Evolutionary conservation across 192 early-diverging fungal genomes (phyloP).

Genomic region (Gamsiella multidivaricata): DNA sequence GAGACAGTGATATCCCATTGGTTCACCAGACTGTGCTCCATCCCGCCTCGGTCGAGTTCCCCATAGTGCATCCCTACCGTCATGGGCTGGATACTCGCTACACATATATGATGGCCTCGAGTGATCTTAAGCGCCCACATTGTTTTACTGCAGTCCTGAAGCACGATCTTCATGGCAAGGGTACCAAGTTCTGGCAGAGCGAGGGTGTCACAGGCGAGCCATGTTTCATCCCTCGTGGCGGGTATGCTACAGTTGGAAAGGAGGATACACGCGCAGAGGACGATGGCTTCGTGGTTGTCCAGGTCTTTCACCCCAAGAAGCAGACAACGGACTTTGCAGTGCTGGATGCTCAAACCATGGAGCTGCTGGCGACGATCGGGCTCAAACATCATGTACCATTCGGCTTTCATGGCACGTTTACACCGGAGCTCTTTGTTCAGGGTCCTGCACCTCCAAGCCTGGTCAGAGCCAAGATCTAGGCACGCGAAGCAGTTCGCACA

Average conservation of each 20-base stretch:
- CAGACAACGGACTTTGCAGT: slow-evolving; percentile 50
- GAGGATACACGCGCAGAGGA: slow-evolving; percentile 22
- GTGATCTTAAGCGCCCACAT: slow-evolving; percentile 51
- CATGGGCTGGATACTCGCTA: slow-evolving; percentile 43
- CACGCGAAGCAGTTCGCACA: no score
- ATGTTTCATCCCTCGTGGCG: slow-evolving; percentile 43
- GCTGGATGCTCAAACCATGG: slow-evolving; percentile 43
- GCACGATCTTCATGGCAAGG: slow-evolving; percentile 34
- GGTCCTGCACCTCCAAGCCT: slow-evolving; percentile 8
- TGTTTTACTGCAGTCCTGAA: slow-evolving; percentile 50
- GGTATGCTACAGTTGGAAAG: slow-evolving; percentile 27
- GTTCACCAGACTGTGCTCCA: slow-evolving; percentile 33
- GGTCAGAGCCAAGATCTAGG: slow-evolving; percentile 34
- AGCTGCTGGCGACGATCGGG: slow-evolving; percentile 41
- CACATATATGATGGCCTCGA: slow-evolving; percentile 53
- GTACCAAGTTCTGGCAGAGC: slow-evolving; percentile 49
- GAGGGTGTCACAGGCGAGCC: slow-evolving; percentile 49
- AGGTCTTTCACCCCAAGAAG: slow-evolving; percentile 44
- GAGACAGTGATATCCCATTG: slow-evolving; percentile 3
- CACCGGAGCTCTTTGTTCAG: slow-evolving; percentile 38
- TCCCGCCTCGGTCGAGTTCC: slow-evolving; percentile 49
- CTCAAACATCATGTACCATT: slow-evolving; percentile 50
- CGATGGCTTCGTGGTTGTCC: slow-evolving; percentile 46
- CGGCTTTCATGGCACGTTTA: slow-evolving; percentile 53
- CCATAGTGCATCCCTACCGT: slow-evolving; percentile 42